Base-by-base conservation (phyloP, 139 green algal genomes). In the Desmodesmus armatus region DNA sequence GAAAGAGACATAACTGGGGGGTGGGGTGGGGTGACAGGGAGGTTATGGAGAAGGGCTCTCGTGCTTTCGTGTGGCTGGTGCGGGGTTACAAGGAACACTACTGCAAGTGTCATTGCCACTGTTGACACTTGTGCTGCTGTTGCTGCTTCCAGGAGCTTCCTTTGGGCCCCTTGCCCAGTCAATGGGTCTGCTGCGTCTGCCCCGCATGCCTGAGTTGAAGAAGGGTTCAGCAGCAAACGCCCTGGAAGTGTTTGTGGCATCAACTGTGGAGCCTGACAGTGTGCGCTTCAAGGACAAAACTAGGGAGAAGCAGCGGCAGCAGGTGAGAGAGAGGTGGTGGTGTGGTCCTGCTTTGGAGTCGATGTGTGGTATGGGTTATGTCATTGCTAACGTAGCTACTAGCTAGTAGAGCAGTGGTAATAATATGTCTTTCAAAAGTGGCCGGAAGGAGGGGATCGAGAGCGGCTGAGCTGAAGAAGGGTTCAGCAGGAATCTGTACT, bases 51-150 rank as follows among this genome's bases (percentile, higher is more conserved):
- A 94, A 94, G 43, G 95, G 92, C n/a, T 92, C 89, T 4, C 86
- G 88, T 13, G 97, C 97, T 0, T 99, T 99, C 92, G 96, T 99
- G 44, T 96, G 93, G 3, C 98, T 96, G 73, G 88, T 99, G 33
- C 86, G 98, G 0, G 97, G 93, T 17, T 99, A 99, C 94, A 98
- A 97, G 87, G 97, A 99, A 91, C 97, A 99, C 11, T 74, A 7
- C 66, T 74, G 66, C 66, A 29, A n/a, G 3, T 60, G 70, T 37
- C 29, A 1, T 19, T 78, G 71, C 27, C 47, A 31, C 73, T 71
- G 53, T 27, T 53, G 19, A 3, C 51, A 6, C 53, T 53, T 31
- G 37, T 67, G 5, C 67, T 51, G 5, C 37, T 78, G 71, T 5
- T 66, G 47, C 73, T 71, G 53, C 6, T 53, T 21, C 2, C 89